A percentile compares a stretch with the other conserved stretches of the same genome.
Evolutionary conservation across 225 moss, liverwort and hornwort species (phyloP).

Genomic region (Pseudisothecium myosuroides): DNA sequence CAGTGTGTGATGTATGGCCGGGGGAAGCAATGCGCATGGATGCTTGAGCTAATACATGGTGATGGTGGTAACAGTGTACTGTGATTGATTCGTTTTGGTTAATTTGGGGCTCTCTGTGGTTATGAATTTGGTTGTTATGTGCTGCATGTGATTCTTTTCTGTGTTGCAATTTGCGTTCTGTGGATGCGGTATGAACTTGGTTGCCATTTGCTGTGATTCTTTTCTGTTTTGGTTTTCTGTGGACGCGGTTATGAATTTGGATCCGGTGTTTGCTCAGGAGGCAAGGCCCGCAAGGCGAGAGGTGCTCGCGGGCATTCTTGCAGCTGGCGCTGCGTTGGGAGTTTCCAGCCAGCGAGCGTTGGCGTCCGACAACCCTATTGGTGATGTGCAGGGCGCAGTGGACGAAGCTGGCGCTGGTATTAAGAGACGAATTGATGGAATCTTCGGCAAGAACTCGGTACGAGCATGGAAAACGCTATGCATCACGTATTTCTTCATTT

Average conservation of each 20-base stretch:
- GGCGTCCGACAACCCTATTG: neutral
- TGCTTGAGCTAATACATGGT: neutral
- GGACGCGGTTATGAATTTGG: neutral
- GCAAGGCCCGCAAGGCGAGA: conserved; percentile 21
- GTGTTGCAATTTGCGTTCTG: neutral
- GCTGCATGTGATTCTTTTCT: neutral
- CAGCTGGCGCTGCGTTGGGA: conserved; percentile 33
- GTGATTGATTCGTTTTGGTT: neutral
- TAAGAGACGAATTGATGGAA: conserved; percentile 27
- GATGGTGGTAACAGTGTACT: neutral
- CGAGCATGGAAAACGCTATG: too few relatives aligned
- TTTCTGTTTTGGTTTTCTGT: neutral
- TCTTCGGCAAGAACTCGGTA: conserved; percentile 45
- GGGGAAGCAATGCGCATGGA: neutral
- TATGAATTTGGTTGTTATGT: neutral
- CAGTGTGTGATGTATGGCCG: too few relatives aligned
- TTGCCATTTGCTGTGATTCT: neutral
- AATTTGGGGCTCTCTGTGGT: neutral
- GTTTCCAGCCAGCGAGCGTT: conserved; percentile 4
- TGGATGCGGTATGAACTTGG: neutral
- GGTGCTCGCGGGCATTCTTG: conserved; percentile 36
- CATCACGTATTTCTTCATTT: neutral
- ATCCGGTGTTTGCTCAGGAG: neutral
- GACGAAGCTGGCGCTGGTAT: conserved; percentile 4
- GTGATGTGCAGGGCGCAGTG: conserved; percentile 10